These are phyloP conservation scores for Jatropha podagrica DNA, from an alignment of 441 rosid species.

Conservation along the genomic window DNA sequence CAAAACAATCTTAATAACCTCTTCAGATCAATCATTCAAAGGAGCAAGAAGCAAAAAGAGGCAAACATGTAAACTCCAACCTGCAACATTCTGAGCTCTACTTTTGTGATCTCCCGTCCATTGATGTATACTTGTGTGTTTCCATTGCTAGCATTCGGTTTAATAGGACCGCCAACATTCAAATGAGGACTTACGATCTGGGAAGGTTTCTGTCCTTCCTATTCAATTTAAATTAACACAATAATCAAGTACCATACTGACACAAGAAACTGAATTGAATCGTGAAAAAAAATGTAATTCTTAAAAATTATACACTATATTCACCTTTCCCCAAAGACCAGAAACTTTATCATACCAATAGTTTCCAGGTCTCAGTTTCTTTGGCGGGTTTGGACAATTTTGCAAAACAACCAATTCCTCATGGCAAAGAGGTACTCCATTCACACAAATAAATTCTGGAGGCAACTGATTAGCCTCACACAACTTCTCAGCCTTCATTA, in stretches of 20 bases:
- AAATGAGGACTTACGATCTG: slow-evolving; percentile 77
- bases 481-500: slow-evolving; percentile 79
- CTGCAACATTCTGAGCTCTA: slow-evolving; percentile 90
- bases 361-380: slow-evolving; percentile 80
- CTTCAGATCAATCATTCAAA: slow-evolving; percentile 19
- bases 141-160: slow-evolving; percentile 77
- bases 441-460: slow-evolving; percentile 74
- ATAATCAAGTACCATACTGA: slow-evolving; percentile 28
- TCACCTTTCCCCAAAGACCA: slow-evolving; percentile 99
- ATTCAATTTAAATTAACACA: slow-evolving; percentile 35
- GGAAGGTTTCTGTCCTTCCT: slow-evolving; percentile 92
- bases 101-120: slow-evolving; percentile 86
- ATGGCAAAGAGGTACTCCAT: slow-evolving; percentile 59
- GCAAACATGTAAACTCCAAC: slow-evolving; percentile 34
- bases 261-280: background rate
- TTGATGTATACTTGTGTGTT: slow-evolving; percentile 79
- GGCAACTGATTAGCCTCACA: slow-evolving; percentile 92
- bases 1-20: slow-evolving; percentile 21
- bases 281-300: slow-evolving; percentile 11
- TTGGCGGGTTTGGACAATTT: slow-evolving; percentile 78
- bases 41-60: background rate
- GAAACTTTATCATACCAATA: slow-evolving; percentile 98
- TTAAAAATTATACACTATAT: slow-evolving; percentile 26
- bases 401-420: slow-evolving; percentile 71
- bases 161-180: slow-evolving; percentile 65